phyloP scores from a whole-genome alignment of 1,139 yeast species.

The Yamadazyma siamensis region DNA sequence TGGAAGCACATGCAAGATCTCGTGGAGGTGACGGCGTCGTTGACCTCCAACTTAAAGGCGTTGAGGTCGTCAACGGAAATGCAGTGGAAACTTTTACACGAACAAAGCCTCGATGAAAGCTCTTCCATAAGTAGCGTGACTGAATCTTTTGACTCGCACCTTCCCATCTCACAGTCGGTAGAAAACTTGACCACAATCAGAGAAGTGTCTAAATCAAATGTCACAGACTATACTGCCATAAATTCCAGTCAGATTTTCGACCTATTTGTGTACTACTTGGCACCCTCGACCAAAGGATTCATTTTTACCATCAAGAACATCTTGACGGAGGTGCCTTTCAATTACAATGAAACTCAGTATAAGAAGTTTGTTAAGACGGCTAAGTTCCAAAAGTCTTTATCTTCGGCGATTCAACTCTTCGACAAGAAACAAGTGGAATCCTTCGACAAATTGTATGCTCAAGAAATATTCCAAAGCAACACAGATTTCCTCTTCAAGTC shows the following conservation, averaged over 20 bases:
- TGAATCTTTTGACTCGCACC: slow-evolving; percentile 17
- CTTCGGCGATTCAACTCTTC: slow-evolving; percentile 52
- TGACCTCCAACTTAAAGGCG: slow-evolving; percentile 64
- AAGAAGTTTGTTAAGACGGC: slow-evolving; percentile 33
- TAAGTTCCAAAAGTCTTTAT: slow-evolving; percentile 48
- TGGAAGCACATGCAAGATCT: slow-evolving; percentile 42
- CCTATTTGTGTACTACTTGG: slow-evolving; percentile 61
- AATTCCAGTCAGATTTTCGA: slow-evolving; percentile 56
- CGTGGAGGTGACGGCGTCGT: slow-evolving; percentile 49
- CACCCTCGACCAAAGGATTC: slow-evolving; percentile 71
- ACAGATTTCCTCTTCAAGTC: slow-evolving; percentile 45
- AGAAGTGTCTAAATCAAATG: slow-evolving; percentile 5
- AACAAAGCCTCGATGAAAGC: slow-evolving; percentile 9
- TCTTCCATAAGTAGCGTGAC: slow-evolving; percentile 15
- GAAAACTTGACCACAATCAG: slow-evolving; percentile 23
- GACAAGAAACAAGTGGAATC: slow-evolving; percentile 56
- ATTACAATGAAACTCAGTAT: slow-evolving; percentile 22
- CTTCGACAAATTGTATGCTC: slow-evolving; percentile 55
- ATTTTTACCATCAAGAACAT: slow-evolving; percentile 63
- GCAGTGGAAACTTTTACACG: slow-evolving; percentile 53
- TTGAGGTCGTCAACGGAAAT: slow-evolving; percentile 65
- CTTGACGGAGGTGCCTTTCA: slow-evolving; percentile 59
- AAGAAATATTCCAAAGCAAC: slow-evolving; percentile 45
- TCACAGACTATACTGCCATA: slow-evolving; percentile 23
- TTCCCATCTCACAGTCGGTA: slow-evolving; percentile 23